These are phyloP conservation scores for Phytopythium delawarense DNA, from an alignment of 352 stramenopile genomes.

Conservation along the genomic window DNA sequence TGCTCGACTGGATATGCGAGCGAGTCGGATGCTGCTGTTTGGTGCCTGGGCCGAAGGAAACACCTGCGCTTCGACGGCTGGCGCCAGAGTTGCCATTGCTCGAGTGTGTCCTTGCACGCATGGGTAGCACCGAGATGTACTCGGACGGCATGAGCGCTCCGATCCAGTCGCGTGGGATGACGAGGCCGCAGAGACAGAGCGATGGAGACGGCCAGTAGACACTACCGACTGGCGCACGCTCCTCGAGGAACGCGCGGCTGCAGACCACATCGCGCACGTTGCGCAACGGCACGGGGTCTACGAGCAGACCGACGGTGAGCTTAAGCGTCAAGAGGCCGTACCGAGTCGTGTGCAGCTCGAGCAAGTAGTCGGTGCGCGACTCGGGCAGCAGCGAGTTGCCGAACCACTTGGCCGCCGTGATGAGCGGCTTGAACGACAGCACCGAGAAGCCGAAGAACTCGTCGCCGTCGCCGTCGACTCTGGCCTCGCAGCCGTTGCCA, in stretches of 20 bases:
- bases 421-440: constrained; percentile 47
- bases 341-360: constrained; percentile 56
- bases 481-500: neutral
- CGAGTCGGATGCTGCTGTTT: neutral
- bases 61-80: neutral
- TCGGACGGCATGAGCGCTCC: constrained; percentile 63
- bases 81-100: neutral
- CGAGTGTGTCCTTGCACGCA: constrained; percentile 14
- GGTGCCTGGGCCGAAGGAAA: neutral
- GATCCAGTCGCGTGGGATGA: constrained; percentile 59
- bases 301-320: constrained; percentile 60
- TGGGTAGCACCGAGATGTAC: constrained; percentile 58
- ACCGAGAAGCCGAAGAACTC: constrained; percentile 52
- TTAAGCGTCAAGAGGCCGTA: constrained; percentile 71
- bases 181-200: constrained; percentile 38
- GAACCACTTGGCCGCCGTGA: constrained; percentile 55
- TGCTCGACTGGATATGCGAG: neutral
- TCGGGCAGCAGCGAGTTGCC: constrained; percentile 46
- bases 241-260: constrained; percentile 43
- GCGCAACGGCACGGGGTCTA: constrained; percentile 48
- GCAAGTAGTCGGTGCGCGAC: constrained; percentile 52
- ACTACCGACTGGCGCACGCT: constrained; percentile 25
- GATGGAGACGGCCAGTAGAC: constrained; percentile 62
- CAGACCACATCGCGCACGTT: constrained; percentile 55
- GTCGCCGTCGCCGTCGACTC: constrained; percentile 13